These are phyloP conservation scores for Plantago major DNA, from an alignment of 257 asterid genomes.

Conservation along the genomic window DNA sequence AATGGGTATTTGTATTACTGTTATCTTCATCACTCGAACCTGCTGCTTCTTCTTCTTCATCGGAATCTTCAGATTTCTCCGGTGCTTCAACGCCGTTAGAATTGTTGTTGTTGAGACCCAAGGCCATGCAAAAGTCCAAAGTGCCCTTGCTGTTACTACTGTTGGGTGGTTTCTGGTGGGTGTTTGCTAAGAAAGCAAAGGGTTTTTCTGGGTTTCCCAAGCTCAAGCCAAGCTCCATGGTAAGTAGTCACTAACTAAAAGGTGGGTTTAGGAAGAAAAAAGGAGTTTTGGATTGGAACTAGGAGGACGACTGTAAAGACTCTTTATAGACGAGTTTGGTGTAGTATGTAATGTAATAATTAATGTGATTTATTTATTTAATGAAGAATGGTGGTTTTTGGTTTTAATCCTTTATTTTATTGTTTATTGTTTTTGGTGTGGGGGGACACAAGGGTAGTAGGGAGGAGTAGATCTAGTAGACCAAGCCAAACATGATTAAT, in stretches of 20 bases:
- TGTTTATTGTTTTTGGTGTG: no score
- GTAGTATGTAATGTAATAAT: neutral
- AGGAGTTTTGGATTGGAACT: conserved; percentile 24
- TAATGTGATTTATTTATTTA: neutral
- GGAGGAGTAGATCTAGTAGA: no score
- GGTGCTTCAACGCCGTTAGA: neutral
- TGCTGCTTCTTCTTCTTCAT: conserved; percentile 13
- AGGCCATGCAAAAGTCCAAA: conserved; percentile 48
- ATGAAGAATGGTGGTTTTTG: neutral
- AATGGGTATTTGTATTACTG: conserved; percentile 23
- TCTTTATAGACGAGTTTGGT: conserved; percentile 42
- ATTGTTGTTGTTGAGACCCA: conserved; percentile 33
- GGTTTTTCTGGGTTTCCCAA: conserved; percentile 52
- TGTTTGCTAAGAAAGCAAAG: conserved; percentile 20
- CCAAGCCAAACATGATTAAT: conserved; percentile 18
- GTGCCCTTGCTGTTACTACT: conserved; percentile 9
- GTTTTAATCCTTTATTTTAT: neutral
- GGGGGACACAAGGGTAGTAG: no score
- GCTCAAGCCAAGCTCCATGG: conserved; percentile 72
- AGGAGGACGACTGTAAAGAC: conserved; percentile 25
- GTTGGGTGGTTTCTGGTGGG: conserved; percentile 1
- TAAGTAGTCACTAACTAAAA: neutral
- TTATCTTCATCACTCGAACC: conserved; percentile 24
- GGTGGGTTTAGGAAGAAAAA: neutral
- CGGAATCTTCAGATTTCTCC: conserved; percentile 19